Percentiles rank a stretch among this genome's conserved stretches.
Evolutionary conservation across 306 rosid species (phyloP).

Genomic region (Acacia acuminata): DNA sequence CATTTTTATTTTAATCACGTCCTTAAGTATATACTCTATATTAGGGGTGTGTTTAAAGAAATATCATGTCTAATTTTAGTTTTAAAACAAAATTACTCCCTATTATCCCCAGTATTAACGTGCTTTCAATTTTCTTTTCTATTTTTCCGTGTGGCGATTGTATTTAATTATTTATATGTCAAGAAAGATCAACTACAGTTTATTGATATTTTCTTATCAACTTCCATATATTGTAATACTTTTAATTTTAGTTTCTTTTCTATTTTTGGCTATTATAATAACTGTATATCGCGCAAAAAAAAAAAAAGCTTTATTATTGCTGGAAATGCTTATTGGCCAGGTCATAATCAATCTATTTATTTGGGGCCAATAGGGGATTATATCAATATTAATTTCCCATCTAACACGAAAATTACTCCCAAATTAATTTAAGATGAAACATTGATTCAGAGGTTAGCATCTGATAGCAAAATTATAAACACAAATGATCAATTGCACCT

Average conservation of each 20-base stretch:
- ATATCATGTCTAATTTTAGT: no score
- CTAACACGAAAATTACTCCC: not conserved
- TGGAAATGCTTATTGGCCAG: not conserved
- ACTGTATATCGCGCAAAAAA: not conserved
- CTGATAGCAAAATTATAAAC: not conserved
- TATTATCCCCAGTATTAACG: no score
- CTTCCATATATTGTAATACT: not conserved
- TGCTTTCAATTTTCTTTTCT: no score
- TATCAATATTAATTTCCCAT: conserved; percentile 9
- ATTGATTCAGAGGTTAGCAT: conserved; percentile 11
- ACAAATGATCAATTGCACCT: not conserved
- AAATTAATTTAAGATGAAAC: conserved; percentile 12
- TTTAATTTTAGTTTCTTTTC: not conserved
- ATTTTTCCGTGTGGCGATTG: not conserved
- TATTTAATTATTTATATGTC: not conserved
- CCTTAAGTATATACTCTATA: not conserved
- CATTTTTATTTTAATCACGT: not conserved
- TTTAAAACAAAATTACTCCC: no score
- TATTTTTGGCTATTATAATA: not conserved
- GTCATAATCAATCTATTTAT: not conserved
- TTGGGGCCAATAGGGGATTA: not conserved
- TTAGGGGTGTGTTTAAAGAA: no score
- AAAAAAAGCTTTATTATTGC: not conserved
- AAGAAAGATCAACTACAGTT: not conserved
- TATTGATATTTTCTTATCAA: not conserved